phyloP scores from a whole-genome alignment of 495 filamentous ascomycete species.

The Bryoglossum gracile region DNA sequence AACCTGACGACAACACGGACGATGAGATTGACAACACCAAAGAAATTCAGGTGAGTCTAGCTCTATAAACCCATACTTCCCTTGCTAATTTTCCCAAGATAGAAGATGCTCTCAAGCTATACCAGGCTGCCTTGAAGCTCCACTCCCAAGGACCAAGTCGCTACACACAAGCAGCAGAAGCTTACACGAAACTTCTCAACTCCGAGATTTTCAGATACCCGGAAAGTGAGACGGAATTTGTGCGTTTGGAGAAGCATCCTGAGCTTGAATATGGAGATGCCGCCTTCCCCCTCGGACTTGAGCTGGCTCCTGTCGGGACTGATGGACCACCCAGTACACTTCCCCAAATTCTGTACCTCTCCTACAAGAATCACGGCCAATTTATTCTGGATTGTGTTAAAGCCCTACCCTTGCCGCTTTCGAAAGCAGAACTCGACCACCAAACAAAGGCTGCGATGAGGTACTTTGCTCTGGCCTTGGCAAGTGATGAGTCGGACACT shows the following conservation, averaged over 20 bases:
- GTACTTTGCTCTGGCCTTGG: conserved; percentile 68
- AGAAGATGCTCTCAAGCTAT: conserved; percentile 93
- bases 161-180: conserved; percentile 68
- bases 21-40: conserved; percentile 92
- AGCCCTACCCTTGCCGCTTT: conserved; percentile 29
- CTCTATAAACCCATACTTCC: too few species aligned
- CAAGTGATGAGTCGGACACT: conserved; percentile 84
- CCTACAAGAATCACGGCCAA: conserved; percentile 92
- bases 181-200: conserved; percentile 76
- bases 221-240: conserved; percentile 73
- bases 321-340: conserved; percentile 72
- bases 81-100: conserved; percentile 37
- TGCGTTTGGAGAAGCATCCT: conserved; percentile 55
- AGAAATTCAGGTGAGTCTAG: conserved; percentile 59
- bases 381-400: conserved; percentile 71
- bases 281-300: conserved; percentile 31
- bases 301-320: conserved; percentile 37
- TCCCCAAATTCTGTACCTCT: conserved; percentile 82
- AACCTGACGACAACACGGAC: conserved; percentile 81
- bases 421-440: conserved; percentile 32
- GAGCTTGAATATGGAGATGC: conserved; percentile 37
- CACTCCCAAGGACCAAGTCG: conserved; percentile 78
- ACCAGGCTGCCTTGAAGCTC: conserved; percentile 84
- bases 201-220: conserved; percentile 92
- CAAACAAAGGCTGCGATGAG: conserved; percentile 44